phyloP scores from a whole-genome alignment of 83 land plant species.

The Diphasiastrum complanatum region DNA sequence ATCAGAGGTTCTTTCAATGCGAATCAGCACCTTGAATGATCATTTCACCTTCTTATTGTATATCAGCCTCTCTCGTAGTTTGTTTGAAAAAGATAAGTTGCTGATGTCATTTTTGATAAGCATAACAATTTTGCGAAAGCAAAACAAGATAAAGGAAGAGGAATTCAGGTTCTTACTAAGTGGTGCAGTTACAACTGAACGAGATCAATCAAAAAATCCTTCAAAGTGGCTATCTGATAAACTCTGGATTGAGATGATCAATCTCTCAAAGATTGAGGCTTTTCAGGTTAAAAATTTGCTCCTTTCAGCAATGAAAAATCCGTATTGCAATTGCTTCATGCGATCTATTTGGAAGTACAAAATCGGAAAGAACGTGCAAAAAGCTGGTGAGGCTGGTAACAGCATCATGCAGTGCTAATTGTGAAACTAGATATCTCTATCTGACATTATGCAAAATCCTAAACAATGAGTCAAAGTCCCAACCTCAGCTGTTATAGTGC shows the following conservation, averaged over 20 bases:
- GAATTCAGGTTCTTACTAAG: slow-evolving; percentile 28
- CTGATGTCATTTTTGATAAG: slow-evolving; percentile 30
- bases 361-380: too few species aligned
- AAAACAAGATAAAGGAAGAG: slow-evolving; percentile 15
- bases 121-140: slow-evolving; percentile 14
- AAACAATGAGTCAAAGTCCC: too few species aligned
- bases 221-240: slow-evolving; percentile 37
- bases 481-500: too few species aligned
- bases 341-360: too few species aligned
- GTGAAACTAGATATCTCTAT: too few species aligned
- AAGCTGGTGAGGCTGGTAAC: too few species aligned
- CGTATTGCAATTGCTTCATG: too few species aligned
- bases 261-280: slow-evolving; percentile 26
- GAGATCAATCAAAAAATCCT: slow-evolving; percentile 20
- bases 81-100: slow-evolving; percentile 41
- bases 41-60: slow-evolving; percentile 31
- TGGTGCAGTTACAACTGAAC: slow-evolving; percentile 27
- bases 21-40: slow-evolving; percentile 27
- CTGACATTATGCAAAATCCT: too few species aligned
- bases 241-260: slow-evolving; percentile 37
- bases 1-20: slow-evolving; percentile 10
- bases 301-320: too few species aligned
- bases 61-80: slow-evolving; percentile 32
- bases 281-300: slow-evolving; percentile 23
- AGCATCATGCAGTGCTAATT: too few species aligned